phyloP scores from a whole-genome alignment of 352 stramenopile genomes.

The Globisporangium orthogonon region DNA sequence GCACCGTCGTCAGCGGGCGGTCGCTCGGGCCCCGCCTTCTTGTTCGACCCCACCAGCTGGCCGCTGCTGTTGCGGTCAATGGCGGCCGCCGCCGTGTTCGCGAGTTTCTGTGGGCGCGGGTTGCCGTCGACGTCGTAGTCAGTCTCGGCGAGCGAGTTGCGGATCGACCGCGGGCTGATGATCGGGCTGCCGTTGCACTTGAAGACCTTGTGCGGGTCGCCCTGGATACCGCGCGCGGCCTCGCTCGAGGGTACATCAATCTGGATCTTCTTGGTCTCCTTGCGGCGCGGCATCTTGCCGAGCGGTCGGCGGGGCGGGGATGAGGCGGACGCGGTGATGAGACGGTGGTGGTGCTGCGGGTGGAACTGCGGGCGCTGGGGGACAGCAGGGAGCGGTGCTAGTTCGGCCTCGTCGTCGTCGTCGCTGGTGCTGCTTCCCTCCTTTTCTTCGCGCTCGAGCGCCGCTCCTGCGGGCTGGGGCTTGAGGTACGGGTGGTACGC shows the following conservation, averaged over 20 bases:
- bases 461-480: not conserved
- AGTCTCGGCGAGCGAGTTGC: slow-evolving; percentile 52
- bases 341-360: slow-evolving; percentile 16
- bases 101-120: slow-evolving; percentile 22
- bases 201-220: slow-evolving; percentile 47
- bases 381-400: not conserved
- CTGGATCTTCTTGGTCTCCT: slow-evolving; percentile 43
- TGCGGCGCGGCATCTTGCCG: slow-evolving; percentile 37
- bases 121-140: slow-evolving; percentile 43
- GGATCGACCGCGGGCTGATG: slow-evolving; percentile 64
- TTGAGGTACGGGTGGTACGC: slow-evolving; percentile 14
- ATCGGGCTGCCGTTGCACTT: slow-evolving; percentile 52
- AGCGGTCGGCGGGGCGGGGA: not conserved
- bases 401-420: slow-evolving; percentile 6
- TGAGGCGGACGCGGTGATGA: slow-evolving; percentile 2
- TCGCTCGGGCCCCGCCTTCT: not conserved
- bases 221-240: slow-evolving; percentile 9
- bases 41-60: not conserved
- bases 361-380: slow-evolving; percentile 8
- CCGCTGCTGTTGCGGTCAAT: not conserved
- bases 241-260: slow-evolving; percentile 31
- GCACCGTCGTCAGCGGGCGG: not conserved
- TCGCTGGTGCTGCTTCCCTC: not conserved
- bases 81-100: slow-evolving; percentile 6
- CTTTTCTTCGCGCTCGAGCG: not conserved